Evolutionary conservation across 2,329 filamentous ascomycete species (phyloP).

Genomic region (Colletotrichum agaves): DNA sequence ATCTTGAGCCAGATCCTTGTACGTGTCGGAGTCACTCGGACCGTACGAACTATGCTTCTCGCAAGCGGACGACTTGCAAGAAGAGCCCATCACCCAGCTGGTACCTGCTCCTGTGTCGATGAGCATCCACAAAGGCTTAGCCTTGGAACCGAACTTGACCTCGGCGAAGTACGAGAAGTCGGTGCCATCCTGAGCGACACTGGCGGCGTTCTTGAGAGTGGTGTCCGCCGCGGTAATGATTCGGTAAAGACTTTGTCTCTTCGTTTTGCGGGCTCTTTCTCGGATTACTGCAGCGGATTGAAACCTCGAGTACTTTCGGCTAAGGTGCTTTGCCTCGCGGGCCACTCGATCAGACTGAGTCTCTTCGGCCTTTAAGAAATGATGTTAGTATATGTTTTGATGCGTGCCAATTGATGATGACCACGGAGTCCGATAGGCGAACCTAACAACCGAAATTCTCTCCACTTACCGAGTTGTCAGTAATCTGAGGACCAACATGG

Average conservation of each 20-base stretch:
- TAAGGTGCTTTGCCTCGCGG: constrained; percentile 51
- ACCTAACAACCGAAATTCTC: background rate
- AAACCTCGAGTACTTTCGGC: constrained; percentile 52
- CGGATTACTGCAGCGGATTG: constrained; percentile 40
- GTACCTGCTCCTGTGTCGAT: constrained; percentile 76
- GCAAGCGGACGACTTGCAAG: constrained; percentile 76
- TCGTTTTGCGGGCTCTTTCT: constrained; percentile 34
- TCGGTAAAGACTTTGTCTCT: constrained; percentile 58
- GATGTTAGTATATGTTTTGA: background rate
- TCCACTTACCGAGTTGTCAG: constrained; percentile 1
- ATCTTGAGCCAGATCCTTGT: constrained; percentile 59
- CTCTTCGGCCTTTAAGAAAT: constrained; percentile 44
- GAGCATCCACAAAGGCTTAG: constrained; percentile 68
- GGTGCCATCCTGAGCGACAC: constrained; percentile 71
- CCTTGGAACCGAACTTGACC: constrained; percentile 65
- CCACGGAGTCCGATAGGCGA: background rate
- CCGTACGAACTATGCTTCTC: constrained; percentile 77
- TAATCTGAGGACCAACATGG: constrained; percentile 38
- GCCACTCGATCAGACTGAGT: constrained; percentile 50
- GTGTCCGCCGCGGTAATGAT: constrained; percentile 59
- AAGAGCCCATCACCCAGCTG: constrained; percentile 84
- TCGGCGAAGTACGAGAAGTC: constrained; percentile 74
- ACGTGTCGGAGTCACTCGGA: constrained; percentile 70
- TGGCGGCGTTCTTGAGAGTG: constrained; percentile 59
- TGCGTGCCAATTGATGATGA: no score